These are phyloP conservation scores for Aquilaria yunnanensis DNA, from an alignment of 345 rosid species.

Conservation along the genomic window DNA sequence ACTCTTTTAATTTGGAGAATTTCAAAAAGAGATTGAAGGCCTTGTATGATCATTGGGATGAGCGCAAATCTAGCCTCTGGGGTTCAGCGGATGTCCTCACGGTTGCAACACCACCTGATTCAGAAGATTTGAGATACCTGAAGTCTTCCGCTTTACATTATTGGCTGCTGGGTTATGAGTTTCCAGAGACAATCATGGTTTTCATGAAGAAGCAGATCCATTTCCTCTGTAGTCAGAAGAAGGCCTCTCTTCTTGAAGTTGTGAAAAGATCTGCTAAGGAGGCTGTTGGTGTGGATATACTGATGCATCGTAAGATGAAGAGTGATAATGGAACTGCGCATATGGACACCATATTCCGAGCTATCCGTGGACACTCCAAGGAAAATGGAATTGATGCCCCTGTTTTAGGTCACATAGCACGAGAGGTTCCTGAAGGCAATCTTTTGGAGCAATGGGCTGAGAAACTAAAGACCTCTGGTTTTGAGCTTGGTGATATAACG, in stretches of 20 bases:
- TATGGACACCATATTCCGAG: conserved; percentile 66
- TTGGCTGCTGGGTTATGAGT: conserved; percentile 93
- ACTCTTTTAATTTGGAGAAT: conserved; percentile 49
- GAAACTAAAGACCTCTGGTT: conserved; percentile 45
- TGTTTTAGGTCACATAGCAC: conserved; percentile 61
- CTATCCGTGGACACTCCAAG: conserved; percentile 41
- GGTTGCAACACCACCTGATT: conserved; percentile 76
- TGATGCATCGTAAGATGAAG: conserved; percentile 63
- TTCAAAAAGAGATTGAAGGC: conserved; percentile 55
- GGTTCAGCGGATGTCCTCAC: conserved; percentile 58
- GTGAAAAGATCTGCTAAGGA: conserved; percentile 57
- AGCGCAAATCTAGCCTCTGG: conserved; percentile 58
- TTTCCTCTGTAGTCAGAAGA: conserved; percentile 74
- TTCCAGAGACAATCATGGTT: conserved; percentile 92
- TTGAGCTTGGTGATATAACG: conserved; percentile 60
- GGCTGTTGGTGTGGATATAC: conserved; percentile 54
- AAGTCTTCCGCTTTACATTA: conserved; percentile 85
- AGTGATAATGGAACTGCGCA: conserved; percentile 57
- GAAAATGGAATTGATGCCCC: conserved; percentile 34
- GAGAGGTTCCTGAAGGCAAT: conserved; percentile 82
- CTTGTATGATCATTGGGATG: conserved; percentile 62
- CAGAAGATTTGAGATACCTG: conserved; percentile 77
- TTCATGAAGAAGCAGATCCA: conserved; percentile 69
- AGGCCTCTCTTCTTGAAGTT: conserved; percentile 66
- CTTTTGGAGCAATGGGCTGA: conserved; percentile 82